phyloP scores from a whole-genome alignment of 2,329 filamentous ascomycete genomes.

The Eutypa lata region DNA sequence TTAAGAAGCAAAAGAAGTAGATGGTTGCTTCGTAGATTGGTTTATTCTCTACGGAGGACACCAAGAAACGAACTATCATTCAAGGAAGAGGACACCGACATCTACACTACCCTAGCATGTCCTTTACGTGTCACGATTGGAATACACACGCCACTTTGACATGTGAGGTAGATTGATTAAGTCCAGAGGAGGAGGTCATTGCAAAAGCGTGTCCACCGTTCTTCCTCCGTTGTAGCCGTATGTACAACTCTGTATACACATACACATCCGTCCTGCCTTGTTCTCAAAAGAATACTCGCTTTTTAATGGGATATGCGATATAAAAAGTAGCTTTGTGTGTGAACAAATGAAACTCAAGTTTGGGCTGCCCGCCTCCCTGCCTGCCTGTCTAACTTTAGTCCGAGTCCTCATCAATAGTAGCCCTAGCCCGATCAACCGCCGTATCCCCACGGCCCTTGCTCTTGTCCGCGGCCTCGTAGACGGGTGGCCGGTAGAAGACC shows the following conservation, averaged over 20 bases:
- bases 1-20: slow-evolving; percentile 44
- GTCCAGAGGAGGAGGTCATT: no score
- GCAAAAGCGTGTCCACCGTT: neutral
- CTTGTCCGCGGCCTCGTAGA: slow-evolving; percentile 50
- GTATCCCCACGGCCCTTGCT: slow-evolving; percentile 48
- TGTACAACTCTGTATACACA: slow-evolving; percentile 29
- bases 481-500: slow-evolving; percentile 62
- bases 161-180: no score
- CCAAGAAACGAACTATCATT: no score
- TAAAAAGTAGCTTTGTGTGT: neutral
- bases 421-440: slow-evolving; percentile 58
- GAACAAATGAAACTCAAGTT: no score
- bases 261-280: neutral
- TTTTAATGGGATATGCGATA: slow-evolving; percentile 6
- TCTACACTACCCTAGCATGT: neutral
- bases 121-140: no score
- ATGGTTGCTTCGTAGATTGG: no score
- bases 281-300: no score
- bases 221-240: slow-evolving; percentile 17
- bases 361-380: no score
- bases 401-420: slow-evolving; percentile 58
- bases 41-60: no score
- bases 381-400: slow-evolving; percentile 42
- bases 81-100: no score
- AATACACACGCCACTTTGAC: no score